Conservation (phyloP, 2,329 filamentous ascomycete genomes). For the Sarocladiaceae sp. region DNA sequence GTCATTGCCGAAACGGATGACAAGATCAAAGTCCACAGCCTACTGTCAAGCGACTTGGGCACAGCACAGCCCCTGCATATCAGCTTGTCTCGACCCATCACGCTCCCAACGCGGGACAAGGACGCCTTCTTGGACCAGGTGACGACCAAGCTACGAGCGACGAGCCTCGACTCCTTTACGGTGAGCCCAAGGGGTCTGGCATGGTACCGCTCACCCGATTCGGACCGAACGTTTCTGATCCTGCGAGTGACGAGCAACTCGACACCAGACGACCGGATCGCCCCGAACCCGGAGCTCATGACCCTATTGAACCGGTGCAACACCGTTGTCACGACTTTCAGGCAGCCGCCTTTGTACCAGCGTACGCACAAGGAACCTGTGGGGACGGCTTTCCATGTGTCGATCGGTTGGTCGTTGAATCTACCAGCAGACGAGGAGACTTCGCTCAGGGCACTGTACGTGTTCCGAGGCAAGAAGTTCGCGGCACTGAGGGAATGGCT, state of each 20-base stretch:
- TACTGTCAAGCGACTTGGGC: slow-evolving; percentile 72
- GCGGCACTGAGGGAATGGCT: slow-evolving; percentile 31
- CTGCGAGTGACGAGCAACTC: slow-evolving; percentile 46
- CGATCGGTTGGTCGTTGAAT: slow-evolving; percentile 75
- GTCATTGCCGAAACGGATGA: slow-evolving; percentile 27
- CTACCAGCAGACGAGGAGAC: slow-evolving; percentile 36
- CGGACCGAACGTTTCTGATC: slow-evolving; percentile 78
- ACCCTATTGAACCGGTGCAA: slow-evolving; percentile 64
- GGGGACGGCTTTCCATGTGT: slow-evolving; percentile 68
- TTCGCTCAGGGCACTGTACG: slow-evolving; percentile 18
- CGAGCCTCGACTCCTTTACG: slow-evolving; percentile 25
- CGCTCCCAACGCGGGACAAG: slow-evolving; percentile 66
- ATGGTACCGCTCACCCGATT: slow-evolving; percentile 48
- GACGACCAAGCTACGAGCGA: slow-evolving; percentile 28
- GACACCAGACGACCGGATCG: slow-evolving; percentile 20
- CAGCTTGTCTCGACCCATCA: slow-evolving; percentile 77
- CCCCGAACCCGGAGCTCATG: slow-evolving; percentile 47
- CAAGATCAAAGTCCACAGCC: slow-evolving; percentile 49
- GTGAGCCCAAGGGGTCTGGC: slow-evolving; percentile 33
- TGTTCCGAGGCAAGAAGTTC: slow-evolving; percentile 20
- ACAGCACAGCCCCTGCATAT: slow-evolving; percentile 79
- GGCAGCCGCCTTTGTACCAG: slow-evolving; percentile 67
- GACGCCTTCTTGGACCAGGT: slow-evolving; percentile 59
- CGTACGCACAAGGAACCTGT: slow-evolving; percentile 17
- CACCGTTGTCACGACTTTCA: slow-evolving; percentile 47